A percentile compares a stretch with the other conserved stretches of the same genome.
These are phyloP conservation scores for Rhodotorula mucilaginosa DNA, from an alignment of 1,284 basidiomycete species.

Conservation along the genomic window DNA sequence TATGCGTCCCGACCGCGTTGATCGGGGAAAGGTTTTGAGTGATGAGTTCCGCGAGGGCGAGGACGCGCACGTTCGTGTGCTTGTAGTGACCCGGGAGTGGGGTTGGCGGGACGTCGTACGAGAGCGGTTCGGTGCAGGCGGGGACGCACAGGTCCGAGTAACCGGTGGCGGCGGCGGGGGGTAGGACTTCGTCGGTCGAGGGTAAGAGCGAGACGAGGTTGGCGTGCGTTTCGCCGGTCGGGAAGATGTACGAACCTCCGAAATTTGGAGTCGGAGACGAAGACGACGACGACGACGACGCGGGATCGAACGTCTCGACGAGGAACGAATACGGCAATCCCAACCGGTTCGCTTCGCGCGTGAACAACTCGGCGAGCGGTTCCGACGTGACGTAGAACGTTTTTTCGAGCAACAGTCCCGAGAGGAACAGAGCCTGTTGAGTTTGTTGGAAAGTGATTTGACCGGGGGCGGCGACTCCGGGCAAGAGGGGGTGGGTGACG, in stretches of 20 bases:
- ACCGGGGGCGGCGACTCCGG: conserved; percentile 83
- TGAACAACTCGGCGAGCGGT: conserved; percentile 25
- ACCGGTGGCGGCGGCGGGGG: conserved; percentile 20
- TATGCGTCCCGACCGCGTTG: conserved; percentile 39
- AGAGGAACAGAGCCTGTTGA: conserved; percentile 62
- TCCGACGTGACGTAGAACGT: conserved; percentile 34
- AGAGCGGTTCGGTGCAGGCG: conserved; percentile 21
- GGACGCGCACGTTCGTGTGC: conserved; percentile 39
- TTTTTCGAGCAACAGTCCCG: conserved; percentile 37
- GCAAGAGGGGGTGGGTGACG: conserved; percentile 80
- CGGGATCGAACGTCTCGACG: conserved; percentile 20
- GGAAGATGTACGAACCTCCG: conserved; percentile 25
- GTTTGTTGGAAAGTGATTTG: conserved; percentile 86
- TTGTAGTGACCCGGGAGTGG: conserved; percentile 21
- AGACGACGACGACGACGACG: too few relatives aligned
- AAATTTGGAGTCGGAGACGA: conserved; percentile 14
- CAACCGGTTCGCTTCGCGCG: conserved; percentile 27
- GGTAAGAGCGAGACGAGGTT: conserved; percentile 7
- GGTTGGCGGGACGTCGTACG: conserved; percentile 33
- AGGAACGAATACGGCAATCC: conserved; percentile 36
- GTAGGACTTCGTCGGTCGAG: conserved; percentile 20
- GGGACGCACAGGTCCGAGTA: conserved; percentile 36
- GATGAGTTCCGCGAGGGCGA: conserved; percentile 40
- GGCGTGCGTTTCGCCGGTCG: neutral
- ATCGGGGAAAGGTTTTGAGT: conserved; percentile 38